phyloP scores from a whole-genome alignment of 108 stramenopile genomes.

The Schizochytrium sp. region DNA sequence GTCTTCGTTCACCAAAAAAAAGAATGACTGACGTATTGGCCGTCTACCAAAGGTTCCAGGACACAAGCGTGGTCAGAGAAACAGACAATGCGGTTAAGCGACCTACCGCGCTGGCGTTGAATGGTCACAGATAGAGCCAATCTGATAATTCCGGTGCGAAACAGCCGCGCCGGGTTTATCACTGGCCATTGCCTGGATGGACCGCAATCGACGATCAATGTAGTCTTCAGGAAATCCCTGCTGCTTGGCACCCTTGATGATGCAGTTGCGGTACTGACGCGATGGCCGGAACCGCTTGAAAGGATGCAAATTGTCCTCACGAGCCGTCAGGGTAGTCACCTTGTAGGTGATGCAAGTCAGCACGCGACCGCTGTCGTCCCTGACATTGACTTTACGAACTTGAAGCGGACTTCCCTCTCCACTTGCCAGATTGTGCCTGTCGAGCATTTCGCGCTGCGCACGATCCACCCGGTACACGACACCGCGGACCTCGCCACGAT shows the following conservation, averaged over 20 bases:
- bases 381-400: not conserved
- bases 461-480: not conserved
- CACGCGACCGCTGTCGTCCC: not conserved
- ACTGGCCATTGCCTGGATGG: not conserved
- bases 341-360: not conserved
- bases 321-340: not conserved
- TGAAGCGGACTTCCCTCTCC: not conserved
- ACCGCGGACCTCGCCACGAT: not conserved
- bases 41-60: too few relatives aligned
- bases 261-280: not conserved
- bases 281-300: not conserved
- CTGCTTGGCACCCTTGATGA: conserved; percentile 10
- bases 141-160: not conserved
- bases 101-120: not conserved
- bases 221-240: not conserved
- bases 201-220: not conserved
- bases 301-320: not conserved
- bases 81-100: not conserved
- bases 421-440: not conserved
- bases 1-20: too few relatives aligned
- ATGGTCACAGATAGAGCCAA: conserved; percentile 1
- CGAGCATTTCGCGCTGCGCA: not conserved
- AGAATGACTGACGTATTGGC: too few relatives aligned
- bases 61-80: not conserved
- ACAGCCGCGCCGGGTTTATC: not conserved